phyloP scores from a whole-genome alignment of 495 filamentous ascomycete genomes.

The Neurospora sp. region DNA sequence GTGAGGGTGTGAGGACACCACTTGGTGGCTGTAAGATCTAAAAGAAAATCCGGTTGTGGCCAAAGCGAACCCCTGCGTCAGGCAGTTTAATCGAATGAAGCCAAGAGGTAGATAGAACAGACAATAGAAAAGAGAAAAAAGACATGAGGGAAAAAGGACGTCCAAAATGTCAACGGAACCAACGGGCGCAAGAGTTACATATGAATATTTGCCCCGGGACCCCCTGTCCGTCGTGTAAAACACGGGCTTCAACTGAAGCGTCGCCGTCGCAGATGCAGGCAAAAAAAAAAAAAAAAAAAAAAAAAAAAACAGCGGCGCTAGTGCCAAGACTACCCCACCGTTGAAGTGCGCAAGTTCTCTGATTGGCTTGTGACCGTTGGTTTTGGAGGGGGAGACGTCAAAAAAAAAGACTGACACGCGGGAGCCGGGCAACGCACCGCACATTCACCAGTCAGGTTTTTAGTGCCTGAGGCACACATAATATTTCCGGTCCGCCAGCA shows the following conservation, averaged over 20 bases:
- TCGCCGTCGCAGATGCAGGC: background rate
- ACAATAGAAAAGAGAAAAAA: background rate
- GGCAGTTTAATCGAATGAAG: background rate
- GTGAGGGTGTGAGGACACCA: background rate
- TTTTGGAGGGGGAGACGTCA: slow-evolving; percentile 7
- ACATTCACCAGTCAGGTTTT: background rate
- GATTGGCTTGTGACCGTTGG: slow-evolving; percentile 1
- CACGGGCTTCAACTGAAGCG: background rate
- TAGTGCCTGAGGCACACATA: slow-evolving; percentile 21
- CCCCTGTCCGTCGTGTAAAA: background rate
- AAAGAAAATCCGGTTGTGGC: background rate
- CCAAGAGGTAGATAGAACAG: background rate
- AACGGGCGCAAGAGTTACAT: background rate
- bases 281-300: background rate
- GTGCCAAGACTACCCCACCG: slow-evolving; percentile 11
- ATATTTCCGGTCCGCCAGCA: slow-evolving; percentile 15
- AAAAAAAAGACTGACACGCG: background rate
- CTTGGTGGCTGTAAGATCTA: background rate
- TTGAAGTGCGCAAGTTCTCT: background rate
- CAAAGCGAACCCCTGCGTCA: background rate
- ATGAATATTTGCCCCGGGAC: background rate
- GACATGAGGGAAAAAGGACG: background rate
- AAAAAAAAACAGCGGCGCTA: background rate
- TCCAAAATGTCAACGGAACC: background rate
- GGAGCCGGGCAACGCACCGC: background rate